phyloP scores from a whole-genome alignment of 805 yeast species.

The Yamadazyma paraphyllophila region DNA sequence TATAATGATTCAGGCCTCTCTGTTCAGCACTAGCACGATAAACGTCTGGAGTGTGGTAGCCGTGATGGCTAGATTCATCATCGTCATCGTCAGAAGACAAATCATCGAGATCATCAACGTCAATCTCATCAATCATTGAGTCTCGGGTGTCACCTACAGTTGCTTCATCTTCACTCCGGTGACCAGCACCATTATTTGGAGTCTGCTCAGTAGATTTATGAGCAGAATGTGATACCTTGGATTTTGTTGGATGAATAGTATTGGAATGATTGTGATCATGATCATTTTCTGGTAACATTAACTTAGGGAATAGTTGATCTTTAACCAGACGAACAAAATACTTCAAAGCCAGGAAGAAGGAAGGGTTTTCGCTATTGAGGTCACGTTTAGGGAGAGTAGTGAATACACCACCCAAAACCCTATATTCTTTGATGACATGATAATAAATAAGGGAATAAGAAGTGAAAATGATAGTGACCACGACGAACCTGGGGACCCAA shows the following conservation, averaged over 20 bases:
- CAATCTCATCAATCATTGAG: not conserved
- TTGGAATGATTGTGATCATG: not conserved
- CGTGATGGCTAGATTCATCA: slow-evolving; percentile 9
- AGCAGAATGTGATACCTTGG: not conserved
- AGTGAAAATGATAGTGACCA: slow-evolving; percentile 58
- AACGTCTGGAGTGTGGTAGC: slow-evolving; percentile 21
- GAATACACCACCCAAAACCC: slow-evolving; percentile 49
- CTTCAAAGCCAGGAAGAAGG: slow-evolving; percentile 32
- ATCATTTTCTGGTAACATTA: slow-evolving; percentile 25
- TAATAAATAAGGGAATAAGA: slow-evolving; percentile 71
- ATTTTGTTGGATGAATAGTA: not conserved
- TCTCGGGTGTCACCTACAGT: not conserved
- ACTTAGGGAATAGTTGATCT: slow-evolving; percentile 26
- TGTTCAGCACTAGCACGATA: not conserved
- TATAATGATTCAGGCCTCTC: not conserved
- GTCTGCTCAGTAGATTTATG: not conserved
- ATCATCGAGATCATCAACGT: slow-evolving; percentile 29
- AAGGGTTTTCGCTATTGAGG: slow-evolving; percentile 22
- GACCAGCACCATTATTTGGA: not conserved
- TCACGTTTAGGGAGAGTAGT: slow-evolving; percentile 20
- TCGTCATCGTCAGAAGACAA: slow-evolving; percentile 18
- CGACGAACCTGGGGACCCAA: slow-evolving; percentile 78
- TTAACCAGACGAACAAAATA: slow-evolving; percentile 25
- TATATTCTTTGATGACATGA: slow-evolving; percentile 65
- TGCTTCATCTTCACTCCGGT: slow-evolving; percentile 1